phyloP scores from a whole-genome alignment of 352 stramenopile genomes.

The Pythium aristosporum region DNA sequence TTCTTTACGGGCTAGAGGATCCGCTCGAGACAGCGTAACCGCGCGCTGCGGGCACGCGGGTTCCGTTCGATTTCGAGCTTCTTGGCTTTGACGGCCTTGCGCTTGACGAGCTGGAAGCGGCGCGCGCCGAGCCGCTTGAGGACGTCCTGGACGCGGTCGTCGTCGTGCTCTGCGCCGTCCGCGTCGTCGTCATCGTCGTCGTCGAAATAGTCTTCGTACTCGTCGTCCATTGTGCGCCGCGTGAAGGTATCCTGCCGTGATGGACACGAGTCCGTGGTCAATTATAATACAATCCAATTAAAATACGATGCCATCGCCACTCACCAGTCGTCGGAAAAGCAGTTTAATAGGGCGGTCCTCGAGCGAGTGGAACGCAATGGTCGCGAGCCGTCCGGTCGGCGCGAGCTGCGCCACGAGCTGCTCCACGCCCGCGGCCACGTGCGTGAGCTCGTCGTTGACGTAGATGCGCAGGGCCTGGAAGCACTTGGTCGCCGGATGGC shows the following conservation, averaged over 20 bases:
- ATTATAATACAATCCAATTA: constrained; percentile 2
- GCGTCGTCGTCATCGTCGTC: constrained; percentile 18
- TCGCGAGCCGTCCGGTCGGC: constrained; percentile 57
- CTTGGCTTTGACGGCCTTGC: constrained; percentile 69
- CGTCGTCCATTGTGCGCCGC: constrained; percentile 18
- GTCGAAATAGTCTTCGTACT: constrained; percentile 31
- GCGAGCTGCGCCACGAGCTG: constrained; percentile 54
- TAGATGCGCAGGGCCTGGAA: constrained; percentile 82
- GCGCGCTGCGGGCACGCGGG: constrained; percentile 63
- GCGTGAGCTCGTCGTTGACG: constrained; percentile 78
- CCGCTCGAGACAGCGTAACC: constrained; percentile 72
- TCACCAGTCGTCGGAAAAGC: constrained; percentile 65
- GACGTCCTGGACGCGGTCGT: constrained; percentile 2
- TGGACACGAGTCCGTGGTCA: background rate
- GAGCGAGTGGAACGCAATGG: constrained; percentile 84
- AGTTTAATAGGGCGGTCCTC: constrained; percentile 83
- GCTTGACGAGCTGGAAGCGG: constrained; percentile 56
- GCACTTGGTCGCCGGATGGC: constrained; percentile 72
- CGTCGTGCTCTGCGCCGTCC: constrained; percentile 21
- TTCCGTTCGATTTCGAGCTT: constrained; percentile 64
- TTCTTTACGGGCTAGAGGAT: constrained; percentile 29
- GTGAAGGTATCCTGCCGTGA: constrained; percentile 13
- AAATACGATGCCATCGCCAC: background rate
- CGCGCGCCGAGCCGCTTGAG: constrained; percentile 29
- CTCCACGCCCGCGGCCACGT: constrained; percentile 59